These are phyloP conservation scores for Penicillium fimorum DNA, from an alignment of 495 filamentous ascomycete species.

Conservation along the genomic window DNA sequence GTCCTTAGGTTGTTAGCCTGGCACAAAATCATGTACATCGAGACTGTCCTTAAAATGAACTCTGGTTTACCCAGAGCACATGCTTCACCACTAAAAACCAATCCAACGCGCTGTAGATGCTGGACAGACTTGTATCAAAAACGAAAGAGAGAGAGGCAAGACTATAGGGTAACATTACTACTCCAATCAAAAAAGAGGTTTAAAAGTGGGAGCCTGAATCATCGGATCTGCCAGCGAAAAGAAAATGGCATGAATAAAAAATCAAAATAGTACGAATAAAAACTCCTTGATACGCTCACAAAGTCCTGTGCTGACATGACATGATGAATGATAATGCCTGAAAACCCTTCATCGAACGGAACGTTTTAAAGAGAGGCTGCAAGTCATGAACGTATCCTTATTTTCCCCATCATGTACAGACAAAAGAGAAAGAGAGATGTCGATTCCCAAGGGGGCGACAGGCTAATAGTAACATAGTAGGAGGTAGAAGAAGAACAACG, in stretches of 20 bases:
- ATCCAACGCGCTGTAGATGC: neutral
- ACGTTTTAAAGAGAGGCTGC: slow-evolving; percentile 7
- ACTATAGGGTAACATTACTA: neutral
- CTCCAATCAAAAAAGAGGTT: neutral
- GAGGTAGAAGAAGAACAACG: slow-evolving; percentile 14
- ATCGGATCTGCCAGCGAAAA: neutral
- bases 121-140: neutral
- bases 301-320: slow-evolving; percentile 16
- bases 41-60: neutral
- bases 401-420: slow-evolving; percentile 36
- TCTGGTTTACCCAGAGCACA: neutral
- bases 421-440: slow-evolving; percentile 14
- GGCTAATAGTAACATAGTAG: slow-evolving; percentile 15
- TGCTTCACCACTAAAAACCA: neutral
- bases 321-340: slow-evolving; percentile 13
- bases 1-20: neutral
- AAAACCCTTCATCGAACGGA: slow-evolving; percentile 5
- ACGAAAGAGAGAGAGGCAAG: neutral
- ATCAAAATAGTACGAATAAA: slow-evolving; percentile 11
- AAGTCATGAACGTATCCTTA: slow-evolving; percentile 21
- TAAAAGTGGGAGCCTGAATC: neutral
- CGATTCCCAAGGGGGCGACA: slow-evolving; percentile 6
- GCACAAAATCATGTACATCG: slow-evolving; percentile 6
- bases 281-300: slow-evolving; percentile 18
- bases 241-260: slow-evolving; percentile 10